Conservation (phyloP, 2,329 filamentous ascomycete species). For the Aphanocladium album region DNA sequence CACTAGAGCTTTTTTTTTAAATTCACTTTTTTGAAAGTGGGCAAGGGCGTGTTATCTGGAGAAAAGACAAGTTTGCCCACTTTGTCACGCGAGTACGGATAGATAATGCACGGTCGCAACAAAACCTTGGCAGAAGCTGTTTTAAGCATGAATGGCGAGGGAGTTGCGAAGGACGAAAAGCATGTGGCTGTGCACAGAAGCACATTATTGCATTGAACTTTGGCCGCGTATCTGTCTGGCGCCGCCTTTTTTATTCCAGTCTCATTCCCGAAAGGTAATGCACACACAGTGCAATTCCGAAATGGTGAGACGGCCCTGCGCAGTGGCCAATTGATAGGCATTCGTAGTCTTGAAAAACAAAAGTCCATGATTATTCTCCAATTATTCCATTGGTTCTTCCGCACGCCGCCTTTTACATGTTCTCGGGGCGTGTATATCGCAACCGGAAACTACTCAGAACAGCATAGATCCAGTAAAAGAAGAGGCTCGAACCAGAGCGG, state of each 20-base stretch:
- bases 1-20: no score
- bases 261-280: background rate
- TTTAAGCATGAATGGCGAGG: conserved; percentile 4
- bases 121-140: background rate
- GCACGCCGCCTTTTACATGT: no score
- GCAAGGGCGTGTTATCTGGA: conserved; percentile 1
- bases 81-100: background rate
- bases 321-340: background rate
- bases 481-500: background rate
- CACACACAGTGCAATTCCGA: background rate
- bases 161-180: no score
- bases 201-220: background rate
- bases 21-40: background rate
- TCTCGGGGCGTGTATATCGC: background rate
- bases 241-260: background rate
- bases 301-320: background rate
- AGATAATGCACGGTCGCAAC: background rate
- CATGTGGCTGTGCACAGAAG: background rate
- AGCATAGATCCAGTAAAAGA: background rate
- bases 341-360: background rate
- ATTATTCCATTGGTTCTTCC: no score
- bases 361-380: no score
- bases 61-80: background rate
- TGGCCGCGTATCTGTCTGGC: background rate
- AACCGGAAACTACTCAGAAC: background rate